Percentiles rank a stretch among this genome's conserved stretches.
Evolutionary conservation across 2,329 filamentous ascomycete genomes (phyloP).

Genomic region (Chlorencoelia australis): DNA sequence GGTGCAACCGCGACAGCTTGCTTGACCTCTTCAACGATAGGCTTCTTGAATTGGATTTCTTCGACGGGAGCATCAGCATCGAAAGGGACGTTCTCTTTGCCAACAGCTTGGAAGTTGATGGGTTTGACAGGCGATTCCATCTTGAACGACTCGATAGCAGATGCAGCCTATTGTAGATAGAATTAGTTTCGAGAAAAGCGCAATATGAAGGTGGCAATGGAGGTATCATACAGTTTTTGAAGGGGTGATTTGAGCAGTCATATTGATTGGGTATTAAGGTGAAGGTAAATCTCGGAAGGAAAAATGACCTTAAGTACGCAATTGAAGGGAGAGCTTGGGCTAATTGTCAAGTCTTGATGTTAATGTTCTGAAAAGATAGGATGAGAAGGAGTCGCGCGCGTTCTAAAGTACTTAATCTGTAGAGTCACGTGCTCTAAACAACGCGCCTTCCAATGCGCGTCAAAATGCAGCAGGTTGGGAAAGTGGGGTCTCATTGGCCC

Average conservation of each 20-base stretch:
- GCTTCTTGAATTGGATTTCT: constrained; percentile 47
- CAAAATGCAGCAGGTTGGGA: constrained; percentile 6
- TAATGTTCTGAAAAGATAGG: no score
- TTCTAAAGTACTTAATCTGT: no score
- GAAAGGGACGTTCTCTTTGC: constrained; percentile 72
- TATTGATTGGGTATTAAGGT: constrained; percentile 29
- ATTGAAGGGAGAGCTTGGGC: no score
- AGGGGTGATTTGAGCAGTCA: constrained; percentile 68
- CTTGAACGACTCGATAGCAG: constrained; percentile 78
- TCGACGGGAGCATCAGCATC: constrained; percentile 40
- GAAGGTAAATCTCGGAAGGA: no score
- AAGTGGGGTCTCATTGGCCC: background rate
- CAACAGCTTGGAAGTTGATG: constrained; percentile 60
- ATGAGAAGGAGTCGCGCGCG: no score
- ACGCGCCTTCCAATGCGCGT: no score
- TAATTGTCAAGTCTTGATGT: no score
- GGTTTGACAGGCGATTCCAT: constrained; percentile 93
- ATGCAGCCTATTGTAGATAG: constrained; percentile 55
- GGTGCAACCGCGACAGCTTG: constrained; percentile 36
- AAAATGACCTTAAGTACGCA: no score
- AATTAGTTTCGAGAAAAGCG: constrained; percentile 22
- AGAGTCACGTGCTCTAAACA: no score
- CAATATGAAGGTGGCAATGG: constrained; percentile 27
- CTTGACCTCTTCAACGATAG: constrained; percentile 40
- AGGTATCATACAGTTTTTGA: constrained; percentile 55